Evolutionary conservation across 176 grass and related monocot genomes (phyloP).

Genomic region (Alopecurus myosuroides): DNA sequence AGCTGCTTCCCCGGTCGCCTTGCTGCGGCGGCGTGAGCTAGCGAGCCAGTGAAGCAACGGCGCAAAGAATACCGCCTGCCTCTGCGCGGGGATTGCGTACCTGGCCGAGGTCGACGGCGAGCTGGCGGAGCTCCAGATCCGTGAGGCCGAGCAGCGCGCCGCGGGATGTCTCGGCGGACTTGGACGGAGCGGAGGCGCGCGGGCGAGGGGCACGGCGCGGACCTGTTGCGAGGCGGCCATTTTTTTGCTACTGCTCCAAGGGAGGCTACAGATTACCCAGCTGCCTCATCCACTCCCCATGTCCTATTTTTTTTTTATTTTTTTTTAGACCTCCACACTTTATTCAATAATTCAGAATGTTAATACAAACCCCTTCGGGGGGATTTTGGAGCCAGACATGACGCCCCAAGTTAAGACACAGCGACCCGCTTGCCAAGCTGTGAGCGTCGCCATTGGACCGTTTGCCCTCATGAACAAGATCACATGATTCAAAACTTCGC

Average conservation of each 20-base stretch:
- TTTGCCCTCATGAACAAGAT: no score
- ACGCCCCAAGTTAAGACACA: no score
- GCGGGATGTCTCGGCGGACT: constrained; percentile 21
- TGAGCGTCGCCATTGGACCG: no score
- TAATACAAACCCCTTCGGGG: no score
- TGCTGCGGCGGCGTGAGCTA: constrained; percentile 31
- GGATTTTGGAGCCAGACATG: no score
- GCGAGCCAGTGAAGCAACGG: neutral
- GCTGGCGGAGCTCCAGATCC: constrained; percentile 78
- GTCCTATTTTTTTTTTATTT: no score
- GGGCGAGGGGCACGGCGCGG: constrained; percentile 57
- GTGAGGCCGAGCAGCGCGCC: constrained; percentile 74
- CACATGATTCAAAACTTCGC: no score
- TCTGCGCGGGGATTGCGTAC: no score
- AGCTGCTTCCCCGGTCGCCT: constrained; percentile 94
- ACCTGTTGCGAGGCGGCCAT: constrained; percentile 70
- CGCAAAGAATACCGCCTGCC: no score
- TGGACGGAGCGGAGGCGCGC: constrained; percentile 30
- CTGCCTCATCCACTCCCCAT: neutral
- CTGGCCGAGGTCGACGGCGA: constrained; percentile 65
- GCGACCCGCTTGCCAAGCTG: no score
- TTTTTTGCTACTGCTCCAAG: neutral
- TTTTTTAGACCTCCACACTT: no score
- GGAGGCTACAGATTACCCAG: neutral
- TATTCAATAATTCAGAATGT: no score